Evolutionary conservation across 371 early-diverging fungal species (phyloP).

Genomic region (Haplosporangium sp.): DNA sequence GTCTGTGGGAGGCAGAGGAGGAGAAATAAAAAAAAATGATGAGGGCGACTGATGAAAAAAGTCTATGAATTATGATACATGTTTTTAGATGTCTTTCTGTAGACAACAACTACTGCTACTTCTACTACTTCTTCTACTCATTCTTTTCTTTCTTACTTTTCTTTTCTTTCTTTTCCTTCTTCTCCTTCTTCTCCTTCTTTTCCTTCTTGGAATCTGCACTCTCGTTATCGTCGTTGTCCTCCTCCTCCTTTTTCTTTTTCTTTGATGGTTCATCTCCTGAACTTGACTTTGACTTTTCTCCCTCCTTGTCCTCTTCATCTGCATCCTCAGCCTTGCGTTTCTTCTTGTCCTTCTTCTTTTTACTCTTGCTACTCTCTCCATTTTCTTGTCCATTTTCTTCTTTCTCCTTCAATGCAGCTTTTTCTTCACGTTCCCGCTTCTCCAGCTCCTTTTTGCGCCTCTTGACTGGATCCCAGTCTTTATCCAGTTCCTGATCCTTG

Average conservation of each 20-base stretch:
- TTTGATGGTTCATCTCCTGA: not conserved
- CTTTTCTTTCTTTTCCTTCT: slow-evolving; percentile 24
- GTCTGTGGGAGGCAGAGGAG: not conserved
- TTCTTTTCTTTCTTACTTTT: slow-evolving; percentile 49
- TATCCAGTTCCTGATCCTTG: slow-evolving; percentile 52
- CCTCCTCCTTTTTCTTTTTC: slow-evolving; percentile 28
- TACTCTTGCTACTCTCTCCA: slow-evolving; percentile 14
- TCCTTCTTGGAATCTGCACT: slow-evolving; percentile 8
- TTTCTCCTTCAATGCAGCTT: slow-evolving; percentile 13
- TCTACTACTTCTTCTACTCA: slow-evolving; percentile 9
- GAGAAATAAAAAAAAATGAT: slow-evolving; percentile 7
- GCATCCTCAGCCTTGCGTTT: slow-evolving; percentile 39
- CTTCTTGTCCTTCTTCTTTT: slow-evolving; percentile 42
- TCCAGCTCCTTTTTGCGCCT: slow-evolving; percentile 49
- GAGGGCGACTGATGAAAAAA: not conserved
- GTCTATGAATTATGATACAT: not conserved
- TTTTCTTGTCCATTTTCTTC: slow-evolving; percentile 9
- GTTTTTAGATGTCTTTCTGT: not conserved
- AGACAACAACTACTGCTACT: too few relatives aligned
- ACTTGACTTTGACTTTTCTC: slow-evolving; percentile 6
- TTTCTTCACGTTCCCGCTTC: slow-evolving; percentile 47
- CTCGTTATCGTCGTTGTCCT: slow-evolving; percentile 1
- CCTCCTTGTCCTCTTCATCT: slow-evolving; percentile 25
- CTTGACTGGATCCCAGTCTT: slow-evolving; percentile 58
- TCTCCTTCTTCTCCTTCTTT: slow-evolving; percentile 18